Evolutionary conservation across 2,329 filamentous ascomycete genomes (phyloP).

Genomic region (Claviceps africana): DNA sequence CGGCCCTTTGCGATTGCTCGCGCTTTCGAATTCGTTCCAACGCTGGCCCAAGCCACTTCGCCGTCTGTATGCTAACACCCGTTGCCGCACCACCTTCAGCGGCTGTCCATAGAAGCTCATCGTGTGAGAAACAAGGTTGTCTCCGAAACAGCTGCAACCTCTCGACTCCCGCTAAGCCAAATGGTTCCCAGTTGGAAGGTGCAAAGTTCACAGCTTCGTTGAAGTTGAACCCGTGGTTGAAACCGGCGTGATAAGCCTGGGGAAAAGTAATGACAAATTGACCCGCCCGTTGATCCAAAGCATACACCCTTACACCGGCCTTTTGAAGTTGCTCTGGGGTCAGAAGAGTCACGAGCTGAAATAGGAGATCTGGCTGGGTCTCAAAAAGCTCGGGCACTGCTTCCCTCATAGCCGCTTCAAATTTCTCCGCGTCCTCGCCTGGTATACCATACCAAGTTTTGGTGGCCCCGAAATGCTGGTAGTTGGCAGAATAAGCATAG

Average conservation of each 20-base stretch:
- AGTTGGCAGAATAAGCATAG: slow-evolving; percentile 94
- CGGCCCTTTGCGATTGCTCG: slow-evolving; percentile 53
- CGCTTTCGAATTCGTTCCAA: slow-evolving; percentile 63
- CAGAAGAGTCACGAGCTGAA: slow-evolving; percentile 91
- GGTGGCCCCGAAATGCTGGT: slow-evolving; percentile 93
- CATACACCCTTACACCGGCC: slow-evolving; percentile 84
- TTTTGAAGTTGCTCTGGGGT: slow-evolving; percentile 88
- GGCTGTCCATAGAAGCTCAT: slow-evolving; percentile 84
- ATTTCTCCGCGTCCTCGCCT: slow-evolving; percentile 82
- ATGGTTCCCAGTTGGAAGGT: slow-evolving; percentile 87
- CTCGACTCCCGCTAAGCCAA: slow-evolving; percentile 72
- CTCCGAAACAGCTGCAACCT: slow-evolving; percentile 75
- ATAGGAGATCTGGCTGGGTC: slow-evolving; percentile 88
- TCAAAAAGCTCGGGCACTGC: slow-evolving; percentile 94
- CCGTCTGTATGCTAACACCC: slow-evolving; percentile 63
- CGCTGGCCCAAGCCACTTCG: slow-evolving; percentile 88
- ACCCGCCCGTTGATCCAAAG: slow-evolving; percentile 87
- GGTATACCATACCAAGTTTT: slow-evolving; percentile 99
- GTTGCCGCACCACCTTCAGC: slow-evolving; percentile 59
- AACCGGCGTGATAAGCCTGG: slow-evolving; percentile 92
- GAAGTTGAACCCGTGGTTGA: slow-evolving; percentile 98
- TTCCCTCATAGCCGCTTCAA: slow-evolving; percentile 87
- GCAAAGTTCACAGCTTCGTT: slow-evolving; percentile 99
- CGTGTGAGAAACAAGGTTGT: slow-evolving; percentile 93
- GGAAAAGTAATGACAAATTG: slow-evolving; percentile 96